Base-by-base conservation (phyloP, 1,284 basidiomycete genomes). In the Boletus sp. region DNA sequence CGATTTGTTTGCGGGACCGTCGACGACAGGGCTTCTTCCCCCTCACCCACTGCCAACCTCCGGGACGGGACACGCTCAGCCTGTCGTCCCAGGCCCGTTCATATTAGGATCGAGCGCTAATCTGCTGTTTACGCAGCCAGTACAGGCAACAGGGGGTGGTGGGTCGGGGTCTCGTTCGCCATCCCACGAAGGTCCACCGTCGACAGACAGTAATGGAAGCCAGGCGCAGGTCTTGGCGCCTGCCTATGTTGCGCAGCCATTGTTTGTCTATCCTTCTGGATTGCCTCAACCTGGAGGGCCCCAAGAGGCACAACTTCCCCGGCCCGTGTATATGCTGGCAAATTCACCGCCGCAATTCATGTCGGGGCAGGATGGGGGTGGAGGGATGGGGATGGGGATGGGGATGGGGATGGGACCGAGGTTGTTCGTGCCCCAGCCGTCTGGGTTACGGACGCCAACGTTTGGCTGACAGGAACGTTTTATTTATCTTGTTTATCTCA, bases 51-150 rank as follows among this genome's bases (percentile, higher is more conserved):
- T 23, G 6, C 54, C 51, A 2, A 35, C 56, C 5, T 56, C 49
- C 1, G 58, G 17, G 10, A 37, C 52, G 1, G 64, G 64, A 6
- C 56, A 55, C 1, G 16, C 25, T 3, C 67, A 56, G 3, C 58
- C 65, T 0, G n/a, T 64, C 25, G 35, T 71, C 8, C 63, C 68
- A 10, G 57, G 69, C 1, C 74, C 73, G 7, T 76, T 73, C 19
- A 67, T 76, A 51, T 67, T 76, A 17, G 73, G 73, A 4, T 74
- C 74, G 21, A 73, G 70, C 40, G 68, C 73, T 9, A 73, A 74
- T 21, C 28, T 73, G 19, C 27, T 73, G 37, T 74, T 76, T 48
- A 35, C 73, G 19, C 72, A 66, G 13, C 72, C 58, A 0, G 10
- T 44, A 19, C 68, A 60, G 2, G 10, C 21, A 5, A 68, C 53